Base-by-base conservation (phyloP, 208 protist genomes). In the Borovskyia barvae region DNA sequence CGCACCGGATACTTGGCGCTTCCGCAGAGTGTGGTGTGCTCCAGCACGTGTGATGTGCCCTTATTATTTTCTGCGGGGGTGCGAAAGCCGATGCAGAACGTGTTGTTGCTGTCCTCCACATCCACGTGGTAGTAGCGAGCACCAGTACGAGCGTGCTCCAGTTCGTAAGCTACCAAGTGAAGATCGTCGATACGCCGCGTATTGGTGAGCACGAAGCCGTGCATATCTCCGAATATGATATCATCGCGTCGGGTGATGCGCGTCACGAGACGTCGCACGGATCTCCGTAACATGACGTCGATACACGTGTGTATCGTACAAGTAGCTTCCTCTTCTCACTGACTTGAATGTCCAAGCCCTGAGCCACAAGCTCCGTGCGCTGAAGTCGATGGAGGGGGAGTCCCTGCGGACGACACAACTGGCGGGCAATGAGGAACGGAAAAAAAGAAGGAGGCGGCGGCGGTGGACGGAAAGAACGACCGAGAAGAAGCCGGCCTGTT, bases 21-120 rank as follows among this genome's bases (percentile, higher is more conserved):
- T 17, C 97, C 97, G 76, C 97, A 99, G 17, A 99, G 73, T 12
- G 89, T 88, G 2, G 94, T 98, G 81, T 99, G 97, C 76, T 99
- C 97, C 50, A 98, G 76, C 19, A 99, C 97, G 69, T 99, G 97
- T 12, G 97, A 92, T 5, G 96, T 93, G 43, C 97, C 97, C 25
- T 96, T 98, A 53, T 72, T 82, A 65, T 98, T 93, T 33, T 72
- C 70, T 24, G 97, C 94, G 3, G 92, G 90, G 0, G 97, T 99
- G 52, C 93, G 81, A 66, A 99, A 98, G 22, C 92, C 94, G 22
- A 99, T 96, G 69, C 90, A 97, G 53, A 99, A 98, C 9, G 93
- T 97, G 66, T 98, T 98, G 66, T 98, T 98, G 12, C 72, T 88
- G 80, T 98, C 96, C 42, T 91, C 84, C 41, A 86, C 85, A 59